Conservation (phyloP, 495 filamentous ascomycete species). For the Penicillium flavigenum region DNA sequence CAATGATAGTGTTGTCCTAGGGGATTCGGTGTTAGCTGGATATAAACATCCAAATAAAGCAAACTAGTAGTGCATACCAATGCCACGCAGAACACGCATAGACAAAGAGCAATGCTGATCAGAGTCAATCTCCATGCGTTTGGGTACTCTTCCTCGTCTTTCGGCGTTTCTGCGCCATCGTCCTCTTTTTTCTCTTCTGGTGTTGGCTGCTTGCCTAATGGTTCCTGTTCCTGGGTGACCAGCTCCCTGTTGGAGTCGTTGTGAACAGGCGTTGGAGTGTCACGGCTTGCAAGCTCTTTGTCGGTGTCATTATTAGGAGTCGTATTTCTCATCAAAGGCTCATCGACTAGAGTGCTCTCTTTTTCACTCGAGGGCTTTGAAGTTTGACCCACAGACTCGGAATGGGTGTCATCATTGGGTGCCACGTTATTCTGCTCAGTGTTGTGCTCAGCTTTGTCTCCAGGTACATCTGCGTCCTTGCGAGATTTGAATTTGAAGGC, state of each 20-base stretch:
- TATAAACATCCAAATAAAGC: neutral
- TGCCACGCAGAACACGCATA: conserved; percentile 66
- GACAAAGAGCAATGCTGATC: conserved; percentile 59
- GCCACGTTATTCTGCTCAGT: neutral
- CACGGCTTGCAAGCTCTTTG: conserved; percentile 11
- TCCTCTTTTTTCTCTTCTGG: conserved; percentile 12
- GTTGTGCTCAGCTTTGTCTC: neutral
- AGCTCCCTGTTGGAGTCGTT: conserved; percentile 8
- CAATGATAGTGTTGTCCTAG: conserved; percentile 75
- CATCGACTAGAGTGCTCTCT: conserved; percentile 27
- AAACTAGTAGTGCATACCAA: conserved; percentile 43
- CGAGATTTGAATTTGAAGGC: conserved; percentile 12
- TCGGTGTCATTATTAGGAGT: conserved; percentile 9
- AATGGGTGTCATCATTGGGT: conserved; percentile 12
- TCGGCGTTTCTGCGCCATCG: conserved; percentile 17
- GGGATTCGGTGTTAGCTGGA: conserved; percentile 8
- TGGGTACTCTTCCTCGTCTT: conserved; percentile 51
- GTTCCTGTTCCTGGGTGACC: conserved; percentile 11
- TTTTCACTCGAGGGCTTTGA: conserved; percentile 29
- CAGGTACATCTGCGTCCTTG: conserved; percentile 11
- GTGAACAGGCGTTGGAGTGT: neutral
- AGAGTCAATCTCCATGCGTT: conserved; percentile 48
- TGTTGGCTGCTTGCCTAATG: conserved; percentile 17
- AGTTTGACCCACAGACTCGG: conserved; percentile 1
- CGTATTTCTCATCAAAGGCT: conserved; percentile 2